Evolutionary conservation across 2,329 filamentous ascomycete genomes (phyloP).

Genomic region (Trichoderma endophyticum): DNA sequence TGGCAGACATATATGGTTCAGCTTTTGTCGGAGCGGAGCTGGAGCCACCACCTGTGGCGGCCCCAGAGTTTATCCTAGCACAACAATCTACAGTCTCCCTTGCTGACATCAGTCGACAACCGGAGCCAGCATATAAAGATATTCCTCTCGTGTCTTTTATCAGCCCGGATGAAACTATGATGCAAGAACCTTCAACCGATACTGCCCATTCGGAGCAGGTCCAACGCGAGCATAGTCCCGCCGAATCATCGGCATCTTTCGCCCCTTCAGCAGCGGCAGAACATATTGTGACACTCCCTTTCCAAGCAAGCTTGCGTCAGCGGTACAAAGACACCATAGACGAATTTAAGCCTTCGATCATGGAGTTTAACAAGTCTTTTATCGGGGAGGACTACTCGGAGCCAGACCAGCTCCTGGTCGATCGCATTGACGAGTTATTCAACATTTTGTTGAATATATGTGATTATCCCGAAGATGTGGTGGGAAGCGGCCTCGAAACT

Average conservation of each 20-base stretch:
- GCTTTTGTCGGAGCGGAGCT: not conserved
- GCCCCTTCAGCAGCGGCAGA: slow-evolving; percentile 29
- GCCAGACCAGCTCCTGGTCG: slow-evolving; percentile 40
- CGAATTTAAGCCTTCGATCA: slow-evolving; percentile 42
- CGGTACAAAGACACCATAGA: slow-evolving; percentile 51
- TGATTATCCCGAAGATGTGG: slow-evolving; percentile 53
- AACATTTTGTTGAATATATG: slow-evolving; percentile 51
- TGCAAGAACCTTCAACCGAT: slow-evolving; percentile 22
- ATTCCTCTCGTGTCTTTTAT: slow-evolving; percentile 26
- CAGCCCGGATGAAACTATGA: slow-evolving; percentile 21
- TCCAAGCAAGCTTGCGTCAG: slow-evolving; percentile 51
- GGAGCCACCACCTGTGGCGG: not conserved
- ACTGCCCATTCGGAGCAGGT: slow-evolving; percentile 29
- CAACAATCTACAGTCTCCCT: slow-evolving; percentile 37
- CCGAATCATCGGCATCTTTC: slow-evolving; percentile 23
- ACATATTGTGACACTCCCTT: slow-evolving; percentile 55
- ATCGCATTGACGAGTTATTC: slow-evolving; percentile 51
- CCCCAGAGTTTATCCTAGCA: not conserved
- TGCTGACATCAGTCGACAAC: slow-evolving; percentile 36
- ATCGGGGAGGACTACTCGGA: slow-evolving; percentile 36
- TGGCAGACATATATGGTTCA: not conserved
- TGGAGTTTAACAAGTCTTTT: slow-evolving; percentile 45
- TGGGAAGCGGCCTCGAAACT: slow-evolving; percentile 40
- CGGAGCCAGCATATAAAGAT: slow-evolving; percentile 24
- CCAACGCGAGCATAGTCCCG: slow-evolving; percentile 25